Base-by-base conservation (phyloP, 768 basidiomycete species). In the Agaricus subrufescens region DNA sequence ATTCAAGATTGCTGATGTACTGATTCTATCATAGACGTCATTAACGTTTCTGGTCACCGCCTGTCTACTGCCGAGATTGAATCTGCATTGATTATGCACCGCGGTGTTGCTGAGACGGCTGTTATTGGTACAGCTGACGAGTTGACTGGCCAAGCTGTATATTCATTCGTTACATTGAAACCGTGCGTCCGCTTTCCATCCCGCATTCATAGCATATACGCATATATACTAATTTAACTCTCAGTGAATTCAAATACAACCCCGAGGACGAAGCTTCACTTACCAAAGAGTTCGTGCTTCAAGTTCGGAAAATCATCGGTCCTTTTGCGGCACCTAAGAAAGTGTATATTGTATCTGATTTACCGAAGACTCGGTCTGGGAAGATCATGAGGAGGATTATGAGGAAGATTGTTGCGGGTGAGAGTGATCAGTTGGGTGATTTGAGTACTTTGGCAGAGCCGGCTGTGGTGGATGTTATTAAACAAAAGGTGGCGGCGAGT, bases 341-440 rank as follows among this genome's bases (percentile, higher is more conserved):
- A 75, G 84, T 96, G 62, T 86, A 79, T 69, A 76, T 95, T 63
- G 88, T 93, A 60, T 61, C 70, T 43, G 94, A 96, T 71, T 75
- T 97, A 53, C 95, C 95, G 38, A 97, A 97, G 84, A 98, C 96
- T 34, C 80, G 96, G 46, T 91, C 88, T 14, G 95, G 95, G 43
- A 98, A 98, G 89, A 93, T 94, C 70, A 95, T 98, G 90, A 85
- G 96, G 45, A 84, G 96, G 51, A 91, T 97, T 60, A 84, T 98
- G 83, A 85, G 97, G 66, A 98, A 98, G 83, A 92, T 98, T 66
- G 90, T 93, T 46, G 89, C 89, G 0, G 91, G 92, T 40, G 94
- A 98, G 69, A 91, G 85, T 7, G 96, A 99, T 69, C 91, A 97
- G 70, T 84, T 98, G 42, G 96, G 96, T 48, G 96, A 98, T 73